Conservation (phyloP, 495 filamentous ascomycete genomes). For the Staphylotrichum longicolle region DNA sequence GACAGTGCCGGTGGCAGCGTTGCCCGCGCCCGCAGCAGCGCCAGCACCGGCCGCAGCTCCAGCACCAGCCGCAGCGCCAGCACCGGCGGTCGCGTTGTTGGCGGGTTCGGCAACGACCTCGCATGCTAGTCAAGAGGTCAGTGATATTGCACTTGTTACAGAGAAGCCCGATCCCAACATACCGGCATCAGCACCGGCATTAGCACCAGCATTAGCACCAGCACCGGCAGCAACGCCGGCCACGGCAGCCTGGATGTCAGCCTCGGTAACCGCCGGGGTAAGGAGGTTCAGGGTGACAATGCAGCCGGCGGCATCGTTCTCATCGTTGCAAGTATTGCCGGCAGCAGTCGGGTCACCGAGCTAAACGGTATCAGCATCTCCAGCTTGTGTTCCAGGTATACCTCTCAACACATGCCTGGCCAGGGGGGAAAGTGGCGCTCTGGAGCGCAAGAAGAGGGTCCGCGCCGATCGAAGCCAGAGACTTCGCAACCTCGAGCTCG, state of each 20-base stretch:
- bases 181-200: slow-evolving; percentile 13
- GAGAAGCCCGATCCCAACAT: not conserved
- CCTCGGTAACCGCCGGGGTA: slow-evolving; percentile 55
- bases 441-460: slow-evolving; percentile 57
- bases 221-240: slow-evolving; percentile 31
- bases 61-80: slow-evolving; percentile 21
- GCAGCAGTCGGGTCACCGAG: slow-evolving; percentile 54
- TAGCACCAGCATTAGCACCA: slow-evolving; percentile 31
- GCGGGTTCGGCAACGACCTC: slow-evolving; percentile 46
- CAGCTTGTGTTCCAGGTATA: not conserved
- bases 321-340: slow-evolving; percentile 57
- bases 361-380: slow-evolving; percentile 27
- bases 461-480: slow-evolving; percentile 56
- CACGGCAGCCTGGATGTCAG: slow-evolving; percentile 55
- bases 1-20: slow-evolving; percentile 28
- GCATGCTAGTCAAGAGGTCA: not conserved
- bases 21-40: slow-evolving; percentile 26
- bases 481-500: slow-evolving; percentile 52
- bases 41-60: slow-evolving; percentile 32
- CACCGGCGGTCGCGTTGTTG: slow-evolving; percentile 46
- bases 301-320: slow-evolving; percentile 55
- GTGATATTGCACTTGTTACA: too few relatives aligned
- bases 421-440: slow-evolving; percentile 59
- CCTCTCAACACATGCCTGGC: slow-evolving; percentile 38
- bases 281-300: slow-evolving; percentile 61